Evolutionary conservation across 139 green algal species (phyloP).

Genomic region (Picochlorum costavermella): DNA sequence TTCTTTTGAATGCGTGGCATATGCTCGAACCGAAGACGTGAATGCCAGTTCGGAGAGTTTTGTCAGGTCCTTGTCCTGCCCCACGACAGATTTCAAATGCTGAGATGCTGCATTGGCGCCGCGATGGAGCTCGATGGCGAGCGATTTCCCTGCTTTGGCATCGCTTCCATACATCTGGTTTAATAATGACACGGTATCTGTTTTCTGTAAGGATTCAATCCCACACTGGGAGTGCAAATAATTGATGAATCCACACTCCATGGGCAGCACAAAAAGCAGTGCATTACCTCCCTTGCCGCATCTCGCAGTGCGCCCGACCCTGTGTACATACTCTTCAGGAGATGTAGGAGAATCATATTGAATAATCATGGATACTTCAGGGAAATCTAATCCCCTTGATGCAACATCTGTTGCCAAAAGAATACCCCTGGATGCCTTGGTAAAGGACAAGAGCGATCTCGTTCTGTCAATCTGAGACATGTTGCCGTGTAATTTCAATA

Average conservation of each 20-base stretch:
- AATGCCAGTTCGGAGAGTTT: slow-evolving; percentile 68
- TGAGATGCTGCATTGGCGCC: slow-evolving; percentile 25
- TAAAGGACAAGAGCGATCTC: slow-evolving; percentile 63
- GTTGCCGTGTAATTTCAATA: slow-evolving; percentile 89
- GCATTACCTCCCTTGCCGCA: slow-evolving; percentile 72
- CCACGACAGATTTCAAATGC: slow-evolving; percentile 37
- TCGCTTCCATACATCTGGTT: slow-evolving; percentile 2
- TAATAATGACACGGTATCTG: slow-evolving; percentile 16
- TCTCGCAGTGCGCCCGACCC: slow-evolving; percentile 82
- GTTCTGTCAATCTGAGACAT: slow-evolving; percentile 70
- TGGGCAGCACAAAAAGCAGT: slow-evolving; percentile 77
- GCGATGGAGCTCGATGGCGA: slow-evolving; percentile 28
- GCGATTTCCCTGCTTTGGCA: slow-evolving; percentile 1
- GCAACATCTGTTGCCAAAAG: slow-evolving; percentile 84
- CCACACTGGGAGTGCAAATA: slow-evolving; percentile 46
- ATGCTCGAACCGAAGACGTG: slow-evolving; percentile 73
- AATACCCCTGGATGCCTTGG: slow-evolving; percentile 33
- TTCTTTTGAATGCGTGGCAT: slow-evolving; percentile 58
- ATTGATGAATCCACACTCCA: slow-evolving; percentile 68
- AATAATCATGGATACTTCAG: slow-evolving; percentile 73
- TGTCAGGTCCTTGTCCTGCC: slow-evolving; percentile 25
- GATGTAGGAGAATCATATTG: slow-evolving; percentile 88
- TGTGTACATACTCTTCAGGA: slow-evolving; percentile 73
- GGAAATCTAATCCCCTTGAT: slow-evolving; percentile 86
- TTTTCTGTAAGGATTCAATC: slow-evolving; percentile 17